A percentile compares a stretch with the other conserved stretches of the same genome.
Conservation (phyloP, 257 asterid species). For the Solanum bulbocastanum region DNA sequence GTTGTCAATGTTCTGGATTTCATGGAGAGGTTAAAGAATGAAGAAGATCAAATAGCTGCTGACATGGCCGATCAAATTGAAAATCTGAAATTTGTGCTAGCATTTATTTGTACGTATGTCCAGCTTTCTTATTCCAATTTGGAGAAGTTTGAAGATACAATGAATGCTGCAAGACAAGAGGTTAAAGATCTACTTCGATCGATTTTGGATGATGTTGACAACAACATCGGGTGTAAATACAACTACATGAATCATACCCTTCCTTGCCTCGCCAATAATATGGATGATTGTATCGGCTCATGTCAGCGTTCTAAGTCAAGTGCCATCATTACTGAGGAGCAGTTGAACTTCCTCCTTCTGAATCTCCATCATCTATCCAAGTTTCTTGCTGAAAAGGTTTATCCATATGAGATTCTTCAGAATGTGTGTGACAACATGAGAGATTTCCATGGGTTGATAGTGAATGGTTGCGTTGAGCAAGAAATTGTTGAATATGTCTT, state of each 20-base stretch:
- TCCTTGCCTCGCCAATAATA: neutral
- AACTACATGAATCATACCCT: neutral
- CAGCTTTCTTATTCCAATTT: no score
- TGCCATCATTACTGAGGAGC: neutral
- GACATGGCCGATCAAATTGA: no score
- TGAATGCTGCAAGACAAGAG: no score
- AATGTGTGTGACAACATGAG: neutral
- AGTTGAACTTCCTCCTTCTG: neutral
- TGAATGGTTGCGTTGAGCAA: neutral
- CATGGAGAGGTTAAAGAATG: neutral
- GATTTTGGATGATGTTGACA: neutral
- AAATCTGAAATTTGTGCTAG: no score
- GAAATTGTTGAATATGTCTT: neutral
- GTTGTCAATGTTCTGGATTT: neutral
- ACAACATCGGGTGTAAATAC: neutral
- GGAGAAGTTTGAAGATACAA: no score
- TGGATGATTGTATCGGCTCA: neutral
- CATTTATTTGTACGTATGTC: no score
- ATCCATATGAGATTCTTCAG: neutral
- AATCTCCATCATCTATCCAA: neutral
- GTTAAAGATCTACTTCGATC: no score
- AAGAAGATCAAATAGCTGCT: neutral
- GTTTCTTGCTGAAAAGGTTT: neutral
- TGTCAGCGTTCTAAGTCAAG: neutral
- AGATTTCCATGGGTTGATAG: neutral